Conservation (phyloP, 2,329 filamentous ascomycete species). For the Beauveria asiatica region DNA sequence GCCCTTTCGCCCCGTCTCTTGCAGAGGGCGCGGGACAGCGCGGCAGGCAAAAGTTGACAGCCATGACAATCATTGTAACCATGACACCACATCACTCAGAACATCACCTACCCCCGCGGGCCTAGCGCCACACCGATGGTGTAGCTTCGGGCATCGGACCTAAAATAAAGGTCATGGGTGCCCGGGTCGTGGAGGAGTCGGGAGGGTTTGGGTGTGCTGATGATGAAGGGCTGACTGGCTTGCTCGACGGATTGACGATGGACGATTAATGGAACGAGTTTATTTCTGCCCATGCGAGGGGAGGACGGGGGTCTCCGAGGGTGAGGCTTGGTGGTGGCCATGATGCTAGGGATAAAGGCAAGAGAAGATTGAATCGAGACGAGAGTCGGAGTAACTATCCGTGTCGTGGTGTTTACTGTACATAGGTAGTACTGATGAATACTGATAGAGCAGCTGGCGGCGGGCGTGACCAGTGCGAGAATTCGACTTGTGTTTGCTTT, state of each 20-base stretch:
- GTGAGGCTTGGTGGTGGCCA: neutral
- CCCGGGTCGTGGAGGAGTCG: neutral
- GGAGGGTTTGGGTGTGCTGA: neutral
- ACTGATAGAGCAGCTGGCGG: neutral
- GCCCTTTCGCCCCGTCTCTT: neutral
- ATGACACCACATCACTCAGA: neutral
- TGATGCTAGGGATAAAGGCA: neutral
- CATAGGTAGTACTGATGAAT: too few relatives aligned
- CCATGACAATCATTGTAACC: neutral
- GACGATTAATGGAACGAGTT: constrained; percentile 6
- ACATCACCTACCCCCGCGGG: constrained; percentile 8
- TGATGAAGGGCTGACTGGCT: constrained; percentile 2
- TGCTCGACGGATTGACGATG: neutral
- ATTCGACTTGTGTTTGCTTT: neutral
- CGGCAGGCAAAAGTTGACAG: neutral
- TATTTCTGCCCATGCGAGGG: neutral
- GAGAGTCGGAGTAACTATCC: too few relatives aligned
- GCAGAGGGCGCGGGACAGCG: neutral
- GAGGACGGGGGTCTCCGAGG: neutral
- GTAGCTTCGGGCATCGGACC: constrained; percentile 5
- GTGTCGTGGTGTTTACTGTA: neutral
- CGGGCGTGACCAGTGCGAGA: neutral
- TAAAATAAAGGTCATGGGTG: neutral
- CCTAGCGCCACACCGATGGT: constrained; percentile 9
- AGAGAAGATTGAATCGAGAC: neutral